Evolutionary conservation across 176 grass and related monocot genomes (phyloP), one percentile per base, ranked within the genome.

Genomic region (Phoenix dactylifera): DNA sequence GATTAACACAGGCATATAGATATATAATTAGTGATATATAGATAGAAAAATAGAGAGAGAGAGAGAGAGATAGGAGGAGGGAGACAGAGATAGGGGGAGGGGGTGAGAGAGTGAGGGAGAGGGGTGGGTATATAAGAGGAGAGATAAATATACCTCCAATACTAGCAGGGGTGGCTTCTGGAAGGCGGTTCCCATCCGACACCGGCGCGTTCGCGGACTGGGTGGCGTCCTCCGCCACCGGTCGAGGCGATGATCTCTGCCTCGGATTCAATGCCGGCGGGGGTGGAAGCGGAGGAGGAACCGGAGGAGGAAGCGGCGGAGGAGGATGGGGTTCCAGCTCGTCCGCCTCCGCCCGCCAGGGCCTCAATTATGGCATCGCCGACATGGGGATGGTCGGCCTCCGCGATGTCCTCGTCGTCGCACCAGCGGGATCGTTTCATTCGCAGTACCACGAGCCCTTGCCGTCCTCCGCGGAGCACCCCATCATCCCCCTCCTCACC

Each of bases 121-220:
- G 9, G 1, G 22, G 16, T 25, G 49, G 22, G 28, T 67, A 63
- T 39, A 55, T 39, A 44, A 68, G 1, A 18, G 52, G 35, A 52
- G 16, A 2, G 24, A n/a, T 7, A 26, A 49, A 51, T 35, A 53
- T 50, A 28, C 65, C 22, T 17, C 15, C 0, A 57, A 62, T 22
- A 73, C 74, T 65, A 71, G 81, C 76, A 77, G 84, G 79, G 80
- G 85, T 85, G 94, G 94, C 88, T 99, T 93, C 94, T 17, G 94
- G 78, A 18, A 70, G 87, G 73, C 77, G 93, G 60, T 83, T 88
- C 84, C 73, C 79, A 57, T 88, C 87, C n/a, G 84, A 92, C 70
- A 74, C 84, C 68, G 85, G 81, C 63, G 93, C 81, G 16, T 83
- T 92, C 69, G 84, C 93, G 32, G 84, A 80, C 68, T 92, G 93